Percentiles rank a stretch among this genome's conserved stretches.
phyloP scores from a whole-genome alignment of 78 protist genomes.

The Dictyostelium brefeldianum region DNA sequence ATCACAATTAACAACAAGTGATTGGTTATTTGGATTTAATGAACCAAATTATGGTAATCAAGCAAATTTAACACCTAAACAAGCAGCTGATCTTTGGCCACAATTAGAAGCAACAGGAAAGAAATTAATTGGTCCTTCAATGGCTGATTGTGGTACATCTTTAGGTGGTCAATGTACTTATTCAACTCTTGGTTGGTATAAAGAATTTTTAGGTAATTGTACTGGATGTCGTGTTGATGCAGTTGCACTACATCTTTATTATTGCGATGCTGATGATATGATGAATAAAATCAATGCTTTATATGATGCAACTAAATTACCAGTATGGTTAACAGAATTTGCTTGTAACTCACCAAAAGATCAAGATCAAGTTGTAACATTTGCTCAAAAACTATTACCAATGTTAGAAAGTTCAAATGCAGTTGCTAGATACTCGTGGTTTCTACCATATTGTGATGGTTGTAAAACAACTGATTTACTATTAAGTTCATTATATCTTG shows the following conservation, averaged over 20 bases:
- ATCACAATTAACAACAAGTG: not conserved
- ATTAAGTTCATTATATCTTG: not conserved
- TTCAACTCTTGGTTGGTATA: conserved; percentile 10
- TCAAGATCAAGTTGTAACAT: not conserved
- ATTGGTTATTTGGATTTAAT: conserved; percentile 27
- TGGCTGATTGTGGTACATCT: conserved; percentile 17
- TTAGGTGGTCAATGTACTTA: conserved; percentile 3
- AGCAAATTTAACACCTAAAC: conserved; percentile 7
- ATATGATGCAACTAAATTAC: not conserved
- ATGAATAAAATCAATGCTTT: conserved; percentile 32
- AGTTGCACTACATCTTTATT: conserved; percentile 17
- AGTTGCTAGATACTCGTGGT: conserved; percentile 31
- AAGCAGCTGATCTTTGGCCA: conserved; percentile 39
- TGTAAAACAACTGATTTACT: not conserved
- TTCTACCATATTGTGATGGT: conserved; percentile 10
- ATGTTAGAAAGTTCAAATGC: not conserved
- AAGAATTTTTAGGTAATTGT: conserved; percentile 16
- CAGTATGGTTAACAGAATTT: conserved; percentile 61
- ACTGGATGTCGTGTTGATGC: conserved; percentile 21
- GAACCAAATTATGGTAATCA: conserved; percentile 25
- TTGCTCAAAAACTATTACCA: conserved; percentile 15
- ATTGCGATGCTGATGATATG: conserved; percentile 37
- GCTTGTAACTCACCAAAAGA: not conserved
- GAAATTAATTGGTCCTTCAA: not conserved
- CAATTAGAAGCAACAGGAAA: not conserved